Conservation (phyloP, 345 rosid genomes). For the Gossypium herbaceum region DNA sequence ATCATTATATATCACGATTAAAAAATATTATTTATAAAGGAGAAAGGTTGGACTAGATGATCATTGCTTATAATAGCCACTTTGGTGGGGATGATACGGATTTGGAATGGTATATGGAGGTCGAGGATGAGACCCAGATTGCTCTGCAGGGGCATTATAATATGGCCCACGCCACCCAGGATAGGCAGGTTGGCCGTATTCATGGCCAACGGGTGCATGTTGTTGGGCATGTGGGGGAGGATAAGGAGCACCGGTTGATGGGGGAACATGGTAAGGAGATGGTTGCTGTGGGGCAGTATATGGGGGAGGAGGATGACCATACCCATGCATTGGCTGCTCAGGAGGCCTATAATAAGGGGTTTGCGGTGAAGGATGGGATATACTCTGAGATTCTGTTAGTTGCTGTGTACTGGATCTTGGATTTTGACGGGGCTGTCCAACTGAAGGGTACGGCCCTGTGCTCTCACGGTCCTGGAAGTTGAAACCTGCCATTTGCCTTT, state of each 20-base stretch:
- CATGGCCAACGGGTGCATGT: constrained; percentile 58
- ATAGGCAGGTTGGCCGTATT: constrained; percentile 76
- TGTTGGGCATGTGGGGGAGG: constrained; percentile 56
- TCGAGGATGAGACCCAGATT: constrained; percentile 58
- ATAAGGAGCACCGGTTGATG: constrained; percentile 41
- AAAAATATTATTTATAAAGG: background rate
- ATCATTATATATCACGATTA: constrained; percentile 1
- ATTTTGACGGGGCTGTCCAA: constrained; percentile 51
- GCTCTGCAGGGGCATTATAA: constrained; percentile 69
- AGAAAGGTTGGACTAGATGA: background rate
- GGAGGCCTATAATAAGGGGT: constrained; percentile 62
- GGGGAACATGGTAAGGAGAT: constrained; percentile 51
- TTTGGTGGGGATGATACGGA: constrained; percentile 73
- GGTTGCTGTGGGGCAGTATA: constrained; percentile 52
- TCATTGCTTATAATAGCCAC: constrained; percentile 77
- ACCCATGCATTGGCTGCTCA: constrained; percentile 60
- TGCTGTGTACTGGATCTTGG: constrained; percentile 40
- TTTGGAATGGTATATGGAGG: constrained; percentile 75
- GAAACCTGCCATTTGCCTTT: constrained; percentile 81
- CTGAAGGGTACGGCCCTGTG: constrained; percentile 62
- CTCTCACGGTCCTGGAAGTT: constrained; percentile 80
- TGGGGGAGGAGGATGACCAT: constrained; percentile 46
- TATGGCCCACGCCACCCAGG: constrained; percentile 94
- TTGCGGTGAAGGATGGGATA: constrained; percentile 44
- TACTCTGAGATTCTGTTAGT: constrained; percentile 52